These are phyloP conservation scores for Globisporangium viniferum DNA, from an alignment of 352 stramenopile genomes.

Conservation along the genomic window DNA sequence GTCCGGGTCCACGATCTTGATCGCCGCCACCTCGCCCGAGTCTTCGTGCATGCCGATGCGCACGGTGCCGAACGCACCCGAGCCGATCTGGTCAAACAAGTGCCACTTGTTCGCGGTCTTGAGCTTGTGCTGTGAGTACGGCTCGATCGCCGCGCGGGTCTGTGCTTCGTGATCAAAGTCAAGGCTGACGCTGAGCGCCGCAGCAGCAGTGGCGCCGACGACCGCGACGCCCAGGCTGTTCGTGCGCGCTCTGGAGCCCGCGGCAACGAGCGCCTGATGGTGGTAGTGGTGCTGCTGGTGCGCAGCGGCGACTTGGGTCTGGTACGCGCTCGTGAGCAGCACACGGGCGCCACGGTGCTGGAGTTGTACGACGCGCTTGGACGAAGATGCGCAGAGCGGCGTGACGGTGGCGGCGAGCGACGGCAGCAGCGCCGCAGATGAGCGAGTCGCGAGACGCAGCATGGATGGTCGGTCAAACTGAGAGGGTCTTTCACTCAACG, in stretches of 20 bases:
- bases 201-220: conserved; percentile 41
- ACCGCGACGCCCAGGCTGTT: conserved; percentile 42
- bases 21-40: conserved; percentile 62
- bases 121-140: neutral
- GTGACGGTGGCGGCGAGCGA: neutral
- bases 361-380: neutral
- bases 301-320: conserved; percentile 7
- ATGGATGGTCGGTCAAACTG: neutral
- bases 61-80: conserved; percentile 69
- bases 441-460: conserved; percentile 5
- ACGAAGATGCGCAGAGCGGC: neutral
- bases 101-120: conserved; percentile 40
- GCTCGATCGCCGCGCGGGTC: conserved; percentile 34
- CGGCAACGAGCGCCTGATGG: neutral
- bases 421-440: neutral
- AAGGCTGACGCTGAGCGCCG: conserved; percentile 42
- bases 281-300: neutral
- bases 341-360: conserved; percentile 6
- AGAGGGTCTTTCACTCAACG: neutral
- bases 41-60: conserved; percentile 63
- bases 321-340: conserved; percentile 14
- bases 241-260: neutral
- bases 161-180: conserved; percentile 34
- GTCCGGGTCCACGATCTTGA: conserved; percentile 69
- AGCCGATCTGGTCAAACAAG: conserved; percentile 68